Conservation (phyloP, 2,329 filamentous ascomycete species). For the Diplodia intermedia region DNA sequence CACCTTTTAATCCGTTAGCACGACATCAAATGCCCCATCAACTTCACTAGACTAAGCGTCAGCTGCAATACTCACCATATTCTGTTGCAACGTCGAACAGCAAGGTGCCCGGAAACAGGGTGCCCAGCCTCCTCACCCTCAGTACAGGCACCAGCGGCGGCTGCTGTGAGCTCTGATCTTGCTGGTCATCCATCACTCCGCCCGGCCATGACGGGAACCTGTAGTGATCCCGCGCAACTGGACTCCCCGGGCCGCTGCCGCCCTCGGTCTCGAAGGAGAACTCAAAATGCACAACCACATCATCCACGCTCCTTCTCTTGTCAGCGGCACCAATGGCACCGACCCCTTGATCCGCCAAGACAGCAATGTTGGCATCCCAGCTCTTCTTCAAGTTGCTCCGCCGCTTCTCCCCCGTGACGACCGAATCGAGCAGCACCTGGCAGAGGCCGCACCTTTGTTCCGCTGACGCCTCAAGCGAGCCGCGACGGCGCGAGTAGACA, state of each 20-base stretch:
- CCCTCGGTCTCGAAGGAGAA: constrained; percentile 12
- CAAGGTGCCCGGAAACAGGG: constrained; percentile 27
- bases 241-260: neutral
- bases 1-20: constrained; percentile 13
- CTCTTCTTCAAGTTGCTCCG: constrained; percentile 10
- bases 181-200: neutral
- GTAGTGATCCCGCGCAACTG: neutral
- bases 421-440: constrained; percentile 14
- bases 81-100: constrained; percentile 27
- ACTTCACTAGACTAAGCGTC: too few relatives aligned
- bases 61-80: constrained; percentile 8
- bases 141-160: constrained; percentile 3
- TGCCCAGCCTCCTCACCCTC: constrained; percentile 13
- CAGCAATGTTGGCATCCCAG: neutral
- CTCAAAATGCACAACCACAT: constrained; percentile 16
- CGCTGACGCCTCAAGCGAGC: neutral
- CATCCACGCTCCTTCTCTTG: neutral
- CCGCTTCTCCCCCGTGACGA: constrained; percentile 15
- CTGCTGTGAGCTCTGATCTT: neutral
- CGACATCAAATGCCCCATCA: neutral
- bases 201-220: constrained; percentile 8
- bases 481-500: constrained; percentile 9
- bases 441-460: constrained; percentile 20
- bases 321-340: neutral
- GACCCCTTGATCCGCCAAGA: neutral